phyloP scores from a whole-genome alignment of 2,329 filamentous ascomycete species.

The Raffaelea arxii region DNA sequence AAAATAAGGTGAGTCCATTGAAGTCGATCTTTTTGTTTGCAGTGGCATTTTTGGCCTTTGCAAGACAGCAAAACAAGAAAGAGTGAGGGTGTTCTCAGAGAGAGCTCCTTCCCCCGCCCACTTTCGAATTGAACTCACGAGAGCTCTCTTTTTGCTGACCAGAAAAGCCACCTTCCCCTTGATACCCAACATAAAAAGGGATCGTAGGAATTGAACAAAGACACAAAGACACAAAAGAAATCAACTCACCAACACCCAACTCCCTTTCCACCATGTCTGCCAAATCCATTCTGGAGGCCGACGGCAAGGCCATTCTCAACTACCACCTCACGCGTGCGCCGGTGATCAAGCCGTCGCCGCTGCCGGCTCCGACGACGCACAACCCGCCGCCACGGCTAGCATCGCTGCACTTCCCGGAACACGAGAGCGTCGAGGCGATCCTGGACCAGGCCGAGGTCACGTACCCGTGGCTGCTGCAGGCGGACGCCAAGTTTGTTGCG shows the following conservation, averaged over 20 bases:
- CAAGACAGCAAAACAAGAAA: too few species aligned
- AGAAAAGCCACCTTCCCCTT: too few species aligned
- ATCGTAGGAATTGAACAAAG: background rate
- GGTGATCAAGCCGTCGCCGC: slow-evolving; percentile 95
- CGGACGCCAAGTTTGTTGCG: slow-evolving; percentile 86
- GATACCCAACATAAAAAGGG: too few species aligned
- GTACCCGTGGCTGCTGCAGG: slow-evolving; percentile 87
- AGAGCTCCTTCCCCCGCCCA: background rate
- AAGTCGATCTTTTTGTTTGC: background rate
- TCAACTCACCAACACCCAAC: background rate
- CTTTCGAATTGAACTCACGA: too few species aligned
- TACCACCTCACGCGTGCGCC: slow-evolving; percentile 98
- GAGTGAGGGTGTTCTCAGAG: too few species aligned
- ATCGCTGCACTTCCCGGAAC: slow-evolving; percentile 85
- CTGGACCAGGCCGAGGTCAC: slow-evolving; percentile 93
- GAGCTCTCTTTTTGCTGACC: too few species aligned
- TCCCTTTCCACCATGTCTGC: slow-evolving; percentile 60
- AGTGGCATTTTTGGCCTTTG: too few species aligned
- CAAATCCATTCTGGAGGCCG: slow-evolving; percentile 96
- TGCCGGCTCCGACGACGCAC: slow-evolving; percentile 74
- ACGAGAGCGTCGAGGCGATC: slow-evolving; percentile 70
- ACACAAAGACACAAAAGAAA: background rate
- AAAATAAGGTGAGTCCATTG: background rate
- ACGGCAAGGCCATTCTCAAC: slow-evolving; percentile 99
- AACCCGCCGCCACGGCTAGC: slow-evolving; percentile 87